Evolutionary conservation across 1,284 basidiomycete genomes (phyloP).

Genomic region (Heterobasidion annosum): DNA sequence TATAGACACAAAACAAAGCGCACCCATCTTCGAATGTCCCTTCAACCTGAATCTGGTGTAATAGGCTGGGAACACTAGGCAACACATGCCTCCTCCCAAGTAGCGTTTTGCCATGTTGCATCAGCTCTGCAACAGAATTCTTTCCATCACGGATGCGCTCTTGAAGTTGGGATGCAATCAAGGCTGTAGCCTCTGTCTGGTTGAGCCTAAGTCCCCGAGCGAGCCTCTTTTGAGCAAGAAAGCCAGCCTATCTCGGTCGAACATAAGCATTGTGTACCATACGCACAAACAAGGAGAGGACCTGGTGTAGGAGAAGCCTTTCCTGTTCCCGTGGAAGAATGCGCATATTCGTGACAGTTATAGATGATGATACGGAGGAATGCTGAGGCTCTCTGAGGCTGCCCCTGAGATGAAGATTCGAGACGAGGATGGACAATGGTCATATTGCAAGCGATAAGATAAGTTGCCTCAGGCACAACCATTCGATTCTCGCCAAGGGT

Average conservation of each 20-base stretch:
- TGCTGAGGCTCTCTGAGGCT: neutral
- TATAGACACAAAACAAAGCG: constrained; percentile 14
- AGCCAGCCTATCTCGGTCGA: constrained; percentile 37
- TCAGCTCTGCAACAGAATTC: constrained; percentile 83
- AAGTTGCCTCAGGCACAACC: no score
- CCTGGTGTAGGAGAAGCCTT: constrained; percentile 15
- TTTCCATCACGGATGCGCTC: constrained; percentile 93
- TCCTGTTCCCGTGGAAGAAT: constrained; percentile 19
- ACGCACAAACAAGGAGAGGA: neutral
- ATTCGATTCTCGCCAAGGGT: no score
- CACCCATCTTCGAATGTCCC: constrained; percentile 85
- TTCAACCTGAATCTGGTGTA: constrained; percentile 88
- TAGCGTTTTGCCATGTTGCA: constrained; percentile 86
- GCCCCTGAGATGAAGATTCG: neutral
- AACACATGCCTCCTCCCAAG: constrained; percentile 90
- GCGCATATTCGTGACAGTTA: constrained; percentile 12
- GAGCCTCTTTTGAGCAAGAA: constrained; percentile 89
- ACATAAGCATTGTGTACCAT: neutral
- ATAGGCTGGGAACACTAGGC: constrained; percentile 54
- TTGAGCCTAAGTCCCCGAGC: constrained; percentile 88
- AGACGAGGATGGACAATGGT: no score
- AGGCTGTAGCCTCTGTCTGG: constrained; percentile 79
- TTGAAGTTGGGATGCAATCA: constrained; percentile 88
- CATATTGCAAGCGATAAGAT: no score
- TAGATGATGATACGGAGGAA: neutral